Conservation (phyloP, 192 early-diverging fungal species). For the Gamsiella multidivaricata region DNA sequence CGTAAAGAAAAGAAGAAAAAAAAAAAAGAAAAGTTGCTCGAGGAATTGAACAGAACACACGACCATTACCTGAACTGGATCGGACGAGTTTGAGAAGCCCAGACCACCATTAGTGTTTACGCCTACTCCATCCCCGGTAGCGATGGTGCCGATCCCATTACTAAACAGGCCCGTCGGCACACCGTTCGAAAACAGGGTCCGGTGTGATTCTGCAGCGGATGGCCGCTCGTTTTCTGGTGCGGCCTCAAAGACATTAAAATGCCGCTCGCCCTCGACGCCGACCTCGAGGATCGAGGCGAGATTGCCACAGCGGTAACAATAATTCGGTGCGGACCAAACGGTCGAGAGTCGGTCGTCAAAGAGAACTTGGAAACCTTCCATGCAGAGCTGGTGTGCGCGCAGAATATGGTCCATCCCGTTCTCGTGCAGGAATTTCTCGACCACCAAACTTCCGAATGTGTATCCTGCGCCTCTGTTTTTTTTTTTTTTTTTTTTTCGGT, state of each 20-base stretch:
- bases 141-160: not conserved
- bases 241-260: slow-evolving; percentile 91
- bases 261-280: slow-evolving; percentile 75
- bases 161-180: slow-evolving; percentile 11
- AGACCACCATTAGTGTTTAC: not conserved
- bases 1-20: too few species aligned
- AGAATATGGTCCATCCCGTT: slow-evolving; percentile 86
- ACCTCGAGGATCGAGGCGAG: slow-evolving; percentile 87
- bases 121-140: not conserved
- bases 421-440: slow-evolving; percentile 79
- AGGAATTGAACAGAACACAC: not conserved
- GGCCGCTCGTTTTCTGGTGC: slow-evolving; percentile 81
- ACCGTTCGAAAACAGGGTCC: slow-evolving; percentile 43
- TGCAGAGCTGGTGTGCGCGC: slow-evolving; percentile 89
- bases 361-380: slow-evolving; percentile 83
- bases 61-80: slow-evolving; percentile 30
- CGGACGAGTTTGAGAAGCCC: slow-evolving; percentile 5
- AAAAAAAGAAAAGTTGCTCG: not conserved
- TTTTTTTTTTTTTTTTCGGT: not conserved
- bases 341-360: slow-evolving; percentile 88
- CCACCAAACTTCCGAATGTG: slow-evolving; percentile 84
- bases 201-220: slow-evolving; percentile 31
- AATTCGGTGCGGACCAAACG: slow-evolving; percentile 89
- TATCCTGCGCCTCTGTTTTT: slow-evolving; percentile 84
- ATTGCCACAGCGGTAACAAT: slow-evolving; percentile 91